Base-by-base conservation (phyloP, 352 stramenopile species). In the Phytophthora parvispora region DNA sequence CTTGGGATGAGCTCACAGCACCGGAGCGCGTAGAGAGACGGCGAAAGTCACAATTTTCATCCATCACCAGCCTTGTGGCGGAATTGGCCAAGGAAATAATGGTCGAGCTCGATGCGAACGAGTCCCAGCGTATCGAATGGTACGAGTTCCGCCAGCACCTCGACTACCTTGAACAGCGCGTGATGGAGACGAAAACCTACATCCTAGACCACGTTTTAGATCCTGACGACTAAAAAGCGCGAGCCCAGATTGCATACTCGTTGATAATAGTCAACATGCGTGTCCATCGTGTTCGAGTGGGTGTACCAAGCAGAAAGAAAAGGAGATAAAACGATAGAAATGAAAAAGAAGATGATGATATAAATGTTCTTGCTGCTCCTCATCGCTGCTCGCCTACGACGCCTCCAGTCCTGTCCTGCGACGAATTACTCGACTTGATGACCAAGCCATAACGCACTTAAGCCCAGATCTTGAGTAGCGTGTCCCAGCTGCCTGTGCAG, bases 401-500 rank as follows among this genome's bases (percentile, higher is more conserved):
- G 42, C 24, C 22, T 66, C 48, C 36, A 60, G 50, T 53, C 18
- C 49, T 45, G 38, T 18, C 20, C 53, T 12, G 22, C 27, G 36
- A 48, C 42, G 38, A 42, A 22, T 49, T 62, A 32, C 38, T 61
- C 47, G 31, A 61, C n/a, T 58, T 34, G 32, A 51, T 24, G 40
- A 9, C 12, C 50, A 32, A 45, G n/a, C 42, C n/a, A 38, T 40
- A 32, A 28, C 9, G 27, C 54, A 47, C 24, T 60, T 92, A 99
- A 16, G 95, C 93, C 94, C 95, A 99, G 66, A 99, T 91, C 89
- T 99, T 99, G 65, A 99, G 89, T 67, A 99, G 83, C 56, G 96
- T 99, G 83, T 99, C 98, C 98, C 98, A 99, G 53, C 94, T 99
- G 62, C 98, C 98, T 66, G 98, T 99, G 83, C 97, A 99, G 4